phyloP scores from a whole-genome alignment of 768 basidiomycete genomes.

The Tylopilus balloui region DNA sequence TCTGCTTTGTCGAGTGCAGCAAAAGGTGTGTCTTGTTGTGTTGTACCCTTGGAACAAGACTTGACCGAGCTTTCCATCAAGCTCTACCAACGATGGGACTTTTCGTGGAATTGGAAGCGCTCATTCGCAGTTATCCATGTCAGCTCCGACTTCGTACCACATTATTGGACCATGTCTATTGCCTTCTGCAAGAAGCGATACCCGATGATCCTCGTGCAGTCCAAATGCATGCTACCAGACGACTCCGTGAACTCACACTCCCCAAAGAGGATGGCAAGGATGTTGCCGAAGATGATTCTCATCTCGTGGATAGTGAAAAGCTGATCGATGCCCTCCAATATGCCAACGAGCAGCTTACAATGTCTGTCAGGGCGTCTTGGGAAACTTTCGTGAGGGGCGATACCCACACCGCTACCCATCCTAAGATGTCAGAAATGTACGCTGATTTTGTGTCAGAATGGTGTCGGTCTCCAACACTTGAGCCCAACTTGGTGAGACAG shows the following conservation, averaged over 20 bases:
- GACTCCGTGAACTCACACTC: constrained; percentile 27
- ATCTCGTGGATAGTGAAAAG: constrained; percentile 15
- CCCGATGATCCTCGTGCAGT: constrained; percentile 37
- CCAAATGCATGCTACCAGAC: constrained; percentile 37
- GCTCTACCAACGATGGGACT: constrained; percentile 40
- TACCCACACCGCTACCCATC: constrained; percentile 20
- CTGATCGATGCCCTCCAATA: constrained; percentile 29
- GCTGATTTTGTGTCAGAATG: constrained; percentile 46
- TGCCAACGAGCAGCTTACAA: constrained; percentile 29
- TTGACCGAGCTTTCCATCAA: constrained; percentile 17
- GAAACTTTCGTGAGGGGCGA: constrained; percentile 5
- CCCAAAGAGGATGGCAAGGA: constrained; percentile 19
- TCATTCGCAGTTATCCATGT: constrained; percentile 42
- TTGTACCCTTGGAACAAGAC: constrained; percentile 11
- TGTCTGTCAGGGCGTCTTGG: constrained; percentile 28
- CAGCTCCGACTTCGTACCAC: constrained; percentile 35
- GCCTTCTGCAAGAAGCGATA: constrained; percentile 35
- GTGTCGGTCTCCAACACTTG: constrained; percentile 35
- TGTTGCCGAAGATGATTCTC: constrained; percentile 4
- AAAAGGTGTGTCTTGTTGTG: constrained; percentile 47
- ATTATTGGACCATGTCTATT: constrained; percentile 43
- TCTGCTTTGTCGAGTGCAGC: constrained; percentile 72
- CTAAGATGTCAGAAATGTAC: constrained; percentile 35
- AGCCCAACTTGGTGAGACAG: constrained; percentile 29
- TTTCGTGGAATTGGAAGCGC: constrained; percentile 38